phyloP scores from a whole-genome alignment of 306 rosid genomes.

The Bauhinia variegata region DNA sequence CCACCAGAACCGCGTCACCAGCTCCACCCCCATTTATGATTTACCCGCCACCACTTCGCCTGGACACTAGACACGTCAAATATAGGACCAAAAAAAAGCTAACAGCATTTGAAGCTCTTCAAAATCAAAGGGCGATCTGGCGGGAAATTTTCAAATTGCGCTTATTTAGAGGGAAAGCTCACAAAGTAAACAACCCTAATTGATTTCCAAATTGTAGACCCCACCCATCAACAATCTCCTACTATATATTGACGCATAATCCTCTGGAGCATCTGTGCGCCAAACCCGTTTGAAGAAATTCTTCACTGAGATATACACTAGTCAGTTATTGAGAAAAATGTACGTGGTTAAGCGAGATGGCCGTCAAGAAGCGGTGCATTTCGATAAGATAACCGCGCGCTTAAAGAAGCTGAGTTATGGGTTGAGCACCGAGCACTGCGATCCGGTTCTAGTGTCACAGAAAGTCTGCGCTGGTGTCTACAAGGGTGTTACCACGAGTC shows the following conservation, averaged over 20 bases:
- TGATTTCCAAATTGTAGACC: constrained; percentile 23
- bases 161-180: constrained; percentile 7
- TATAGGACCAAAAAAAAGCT: background rate
- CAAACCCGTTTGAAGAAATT: constrained; percentile 58
- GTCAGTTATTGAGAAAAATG: constrained; percentile 37
- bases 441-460: constrained; percentile 86
- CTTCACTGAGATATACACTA: constrained; percentile 5
- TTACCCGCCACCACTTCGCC: constrained; percentile 20
- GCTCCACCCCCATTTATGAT: constrained; percentile 17
- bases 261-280: constrained; percentile 2
- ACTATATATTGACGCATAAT: constrained; percentile 2
- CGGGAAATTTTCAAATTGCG: constrained; percentile 30
- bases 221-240: background rate
- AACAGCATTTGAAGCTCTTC: background rate
- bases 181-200: constrained; percentile 30
- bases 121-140: constrained; percentile 1
- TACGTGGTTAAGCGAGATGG: constrained; percentile 92
- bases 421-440: constrained; percentile 78
- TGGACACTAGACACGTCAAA: too few species aligned
- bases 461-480: constrained; percentile 94
- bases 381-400: constrained; percentile 92
- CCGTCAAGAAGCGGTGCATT: constrained; percentile 85
- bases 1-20: background rate
- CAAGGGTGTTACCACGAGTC: constrained; percentile 93
- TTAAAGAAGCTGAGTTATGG: constrained; percentile 95